These are phyloP conservation scores for Ampelomyces quisqualis DNA, from an alignment of 2,329 filamentous ascomycete genomes.

Conservation along the genomic window DNA sequence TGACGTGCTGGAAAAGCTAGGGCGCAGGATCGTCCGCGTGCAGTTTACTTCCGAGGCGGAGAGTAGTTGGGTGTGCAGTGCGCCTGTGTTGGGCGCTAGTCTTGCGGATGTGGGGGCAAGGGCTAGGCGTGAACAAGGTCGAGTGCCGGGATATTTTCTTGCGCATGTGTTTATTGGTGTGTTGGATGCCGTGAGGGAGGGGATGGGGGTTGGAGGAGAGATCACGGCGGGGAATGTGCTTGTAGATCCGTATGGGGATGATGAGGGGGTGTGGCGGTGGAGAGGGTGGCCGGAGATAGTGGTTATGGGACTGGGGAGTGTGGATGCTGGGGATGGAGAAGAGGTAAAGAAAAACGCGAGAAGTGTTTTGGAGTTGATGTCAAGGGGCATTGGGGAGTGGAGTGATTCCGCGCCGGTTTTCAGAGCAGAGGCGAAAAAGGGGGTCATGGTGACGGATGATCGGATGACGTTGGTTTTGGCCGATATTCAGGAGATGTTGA, in stretches of 20 bases:
- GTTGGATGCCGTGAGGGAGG: slow-evolving; percentile 6
- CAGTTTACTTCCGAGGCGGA: slow-evolving; percentile 2
- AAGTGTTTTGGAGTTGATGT: slow-evolving; percentile 6
- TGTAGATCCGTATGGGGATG: neutral
- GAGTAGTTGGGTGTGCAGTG: slow-evolving; percentile 8
- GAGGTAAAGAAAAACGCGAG: slow-evolving; percentile 7
- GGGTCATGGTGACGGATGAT: neutral
- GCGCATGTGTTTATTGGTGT: slow-evolving; percentile 16
- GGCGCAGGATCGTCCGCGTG: neutral
- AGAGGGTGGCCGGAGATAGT: neutral
- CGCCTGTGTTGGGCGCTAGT: slow-evolving; percentile 10
- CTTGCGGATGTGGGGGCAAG: neutral
- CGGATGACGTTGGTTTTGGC: slow-evolving; percentile 1
- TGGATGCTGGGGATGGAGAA: neutral
- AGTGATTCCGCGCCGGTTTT: slow-evolving; percentile 6
- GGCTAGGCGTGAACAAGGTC: too few relatives aligned
- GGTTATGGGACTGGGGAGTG: slow-evolving; percentile 3
- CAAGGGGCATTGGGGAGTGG: slow-evolving; percentile 6
- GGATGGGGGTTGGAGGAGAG: too few relatives aligned
- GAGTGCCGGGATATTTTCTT: slow-evolving; percentile 12
- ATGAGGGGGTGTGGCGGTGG: neutral
- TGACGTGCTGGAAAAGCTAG: too few relatives aligned
- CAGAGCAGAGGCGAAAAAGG: neutral
- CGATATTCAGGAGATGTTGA: neutral
- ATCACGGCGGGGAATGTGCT: too few relatives aligned